Conservation (phyloP, 2,329 filamentous ascomycete genomes). For the Setomelanomma holmii region DNA sequence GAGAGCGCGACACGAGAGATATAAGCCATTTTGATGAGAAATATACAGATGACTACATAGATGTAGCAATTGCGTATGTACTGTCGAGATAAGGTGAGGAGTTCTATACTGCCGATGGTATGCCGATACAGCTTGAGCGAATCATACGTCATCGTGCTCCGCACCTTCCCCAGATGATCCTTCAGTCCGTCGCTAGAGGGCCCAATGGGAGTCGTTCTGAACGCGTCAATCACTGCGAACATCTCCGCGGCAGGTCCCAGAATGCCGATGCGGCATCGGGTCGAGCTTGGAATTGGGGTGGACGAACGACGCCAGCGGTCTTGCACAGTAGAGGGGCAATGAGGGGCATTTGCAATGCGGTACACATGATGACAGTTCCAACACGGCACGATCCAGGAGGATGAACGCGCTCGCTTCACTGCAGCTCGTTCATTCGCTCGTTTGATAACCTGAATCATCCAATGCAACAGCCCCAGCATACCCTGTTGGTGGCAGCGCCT, state of each 20-base stretch:
- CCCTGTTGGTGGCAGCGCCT: not conserved
- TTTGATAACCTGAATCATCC: not conserved
- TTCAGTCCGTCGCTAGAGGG: not conserved
- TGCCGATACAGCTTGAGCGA: conserved; percentile 3
- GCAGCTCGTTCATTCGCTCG: not conserved
- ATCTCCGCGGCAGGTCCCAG: not conserved
- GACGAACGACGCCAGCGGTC: too few relatives aligned
- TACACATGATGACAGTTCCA: too few relatives aligned
- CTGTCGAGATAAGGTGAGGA: conserved; percentile 26
- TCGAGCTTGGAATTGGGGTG: not conserved
- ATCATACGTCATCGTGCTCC: conserved; percentile 8
- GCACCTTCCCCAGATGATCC: not conserved
- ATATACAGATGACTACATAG: conserved; percentile 18
- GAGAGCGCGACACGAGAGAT: conserved; percentile 39
- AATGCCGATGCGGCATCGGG: not conserved
- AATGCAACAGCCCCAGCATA: not conserved
- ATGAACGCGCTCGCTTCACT: not conserved
- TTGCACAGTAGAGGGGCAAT: not conserved
- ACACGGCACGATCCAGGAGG: not conserved
- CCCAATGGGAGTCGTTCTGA: not conserved
- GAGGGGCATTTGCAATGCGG: not conserved
- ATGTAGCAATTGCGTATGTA: conserved; percentile 7
- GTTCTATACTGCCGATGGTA: not conserved
- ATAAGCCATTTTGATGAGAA: conserved; percentile 30
- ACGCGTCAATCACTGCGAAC: not conserved